Evolutionary conservation across 768 basidiomycete species (phyloP), one percentile per base, ranked within the genome.

Genomic region (Sporobolomyces phaffii): DNA sequence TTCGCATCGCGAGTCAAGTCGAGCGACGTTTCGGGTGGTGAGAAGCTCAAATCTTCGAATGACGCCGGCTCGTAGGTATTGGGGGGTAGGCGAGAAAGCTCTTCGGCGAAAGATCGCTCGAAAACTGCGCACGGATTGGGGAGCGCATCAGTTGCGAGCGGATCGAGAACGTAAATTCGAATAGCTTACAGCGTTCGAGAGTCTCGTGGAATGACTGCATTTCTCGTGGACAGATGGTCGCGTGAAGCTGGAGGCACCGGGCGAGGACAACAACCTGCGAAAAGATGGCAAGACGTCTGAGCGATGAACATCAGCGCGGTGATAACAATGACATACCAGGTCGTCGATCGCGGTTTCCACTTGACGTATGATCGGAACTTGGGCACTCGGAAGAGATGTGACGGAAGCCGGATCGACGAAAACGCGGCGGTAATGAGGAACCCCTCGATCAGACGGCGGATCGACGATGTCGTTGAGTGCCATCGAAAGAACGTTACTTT

Each of bases 141-240:
- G 38, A 38, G 17, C 17, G 38, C 8, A 20, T 17, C n/a, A 45
- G 40, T 22, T 20, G 5, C 11, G 9, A 50, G 29, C 13, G 33
- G 26, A 41, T 5, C 6, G 26, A 10, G 2, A 13, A 38, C 47
- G 6, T 0, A 14, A 76, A 9, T 17, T 9, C 9, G 38, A 9
- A 38, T 9, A 38, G 38, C 77, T 63, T 36, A 79, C 78, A 78
- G 53, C 70, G 70, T 76, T 89, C 87, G 49, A 98, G 81, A 0
- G 90, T 91, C 65, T 87, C 86, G 75, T 98, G 93, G 83, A 97
- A 97, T 7, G 86, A 83, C n/a, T 87, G 79, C 83, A 96, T 94
- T 76, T 92, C 91, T 17, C 85, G 83, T 0, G 89, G 84, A 75
- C 91, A 92, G 34, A 94, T 79, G 49, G 85, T 82, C 3, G 85